phyloP scores from a whole-genome alignment of 495 filamentous ascomycete species.

The Venustampulla echinocandica region DNA sequence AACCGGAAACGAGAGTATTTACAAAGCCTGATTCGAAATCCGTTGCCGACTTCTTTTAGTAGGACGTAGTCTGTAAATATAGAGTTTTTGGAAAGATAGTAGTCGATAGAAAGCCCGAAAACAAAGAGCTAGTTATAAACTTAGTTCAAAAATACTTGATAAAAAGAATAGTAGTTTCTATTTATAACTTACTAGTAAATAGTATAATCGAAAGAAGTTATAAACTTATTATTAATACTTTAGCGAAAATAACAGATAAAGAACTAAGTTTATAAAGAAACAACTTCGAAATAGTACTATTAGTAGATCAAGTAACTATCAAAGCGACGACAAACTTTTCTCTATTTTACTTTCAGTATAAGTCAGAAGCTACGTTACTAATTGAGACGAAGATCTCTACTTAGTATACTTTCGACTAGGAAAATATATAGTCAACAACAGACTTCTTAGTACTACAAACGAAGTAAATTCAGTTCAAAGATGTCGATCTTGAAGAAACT shows the following conservation, averaged over 20 bases:
- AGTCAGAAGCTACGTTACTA: background rate
- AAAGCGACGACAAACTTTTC: background rate
- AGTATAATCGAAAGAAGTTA: constrained; percentile 1
- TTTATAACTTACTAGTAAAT: background rate
- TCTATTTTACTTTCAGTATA: background rate
- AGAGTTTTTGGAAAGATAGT: background rate
- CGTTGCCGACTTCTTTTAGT: background rate
- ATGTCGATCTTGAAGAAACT: background rate
- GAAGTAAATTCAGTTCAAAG: background rate
- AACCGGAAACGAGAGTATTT: background rate
- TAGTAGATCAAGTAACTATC: background rate
- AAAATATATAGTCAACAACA: background rate
- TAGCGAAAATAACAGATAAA: background rate
- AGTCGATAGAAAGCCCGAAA: background rate
- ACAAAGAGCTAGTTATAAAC: background rate
- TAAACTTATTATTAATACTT: background rate
- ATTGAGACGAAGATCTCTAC: background rate
- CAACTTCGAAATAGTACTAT: background rate
- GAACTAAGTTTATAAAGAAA: background rate
- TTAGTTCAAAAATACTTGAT: background rate
- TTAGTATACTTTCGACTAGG: background rate
- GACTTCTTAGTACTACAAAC: background rate
- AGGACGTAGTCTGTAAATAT: background rate
- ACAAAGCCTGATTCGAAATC: background rate
- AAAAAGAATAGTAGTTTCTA: background rate